A percentile compares a stretch with the other conserved stretches of the same genome.
Conservation (phyloP, 768 basidiomycete genomes). For the Gyrodon lividus region DNA sequence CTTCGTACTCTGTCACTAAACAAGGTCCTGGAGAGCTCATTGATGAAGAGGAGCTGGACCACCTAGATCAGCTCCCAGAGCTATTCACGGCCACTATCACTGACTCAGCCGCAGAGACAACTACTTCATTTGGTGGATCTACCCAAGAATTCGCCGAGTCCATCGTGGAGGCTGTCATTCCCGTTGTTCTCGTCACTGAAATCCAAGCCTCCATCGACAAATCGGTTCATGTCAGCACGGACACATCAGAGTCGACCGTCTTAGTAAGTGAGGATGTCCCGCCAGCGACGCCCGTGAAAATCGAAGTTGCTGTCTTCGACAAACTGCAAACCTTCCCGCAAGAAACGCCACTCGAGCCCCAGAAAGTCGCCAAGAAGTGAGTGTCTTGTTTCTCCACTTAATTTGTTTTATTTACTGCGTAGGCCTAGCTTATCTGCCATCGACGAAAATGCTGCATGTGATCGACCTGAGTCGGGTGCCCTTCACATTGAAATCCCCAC, state of each 20-base stretch:
- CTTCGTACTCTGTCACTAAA: conserved; percentile 36
- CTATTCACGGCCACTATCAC: background rate
- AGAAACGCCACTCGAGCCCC: conserved; percentile 4
- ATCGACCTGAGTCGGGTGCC: background rate
- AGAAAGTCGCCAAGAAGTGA: conserved; percentile 10
- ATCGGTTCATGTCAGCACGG: background rate
- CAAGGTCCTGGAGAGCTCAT: conserved; percentile 25
- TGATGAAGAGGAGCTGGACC: conserved; percentile 6
- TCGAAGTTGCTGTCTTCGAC: background rate
- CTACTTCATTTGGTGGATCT: background rate
- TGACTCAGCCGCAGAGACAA: background rate
- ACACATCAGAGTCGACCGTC: background rate
- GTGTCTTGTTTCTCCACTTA: background rate
- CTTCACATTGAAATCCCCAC: conserved; percentile 16
- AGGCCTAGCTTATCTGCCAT: conserved; percentile 6
- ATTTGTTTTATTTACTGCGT: background rate
- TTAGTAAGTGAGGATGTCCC: background rate
- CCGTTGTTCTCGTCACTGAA: conserved; percentile 2
- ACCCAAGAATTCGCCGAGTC: background rate
- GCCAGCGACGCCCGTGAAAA: background rate
- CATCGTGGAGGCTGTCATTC: background rate
- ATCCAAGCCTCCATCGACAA: background rate
- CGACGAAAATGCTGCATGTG: conserved; percentile 3
- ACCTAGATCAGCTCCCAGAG: conserved; percentile 3
- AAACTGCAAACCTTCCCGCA: conserved; percentile 14